These are phyloP conservation scores for Lodderomyces elongisporus DNA, from an alignment of 1,139 yeast species.

Conservation along the genomic window DNA sequence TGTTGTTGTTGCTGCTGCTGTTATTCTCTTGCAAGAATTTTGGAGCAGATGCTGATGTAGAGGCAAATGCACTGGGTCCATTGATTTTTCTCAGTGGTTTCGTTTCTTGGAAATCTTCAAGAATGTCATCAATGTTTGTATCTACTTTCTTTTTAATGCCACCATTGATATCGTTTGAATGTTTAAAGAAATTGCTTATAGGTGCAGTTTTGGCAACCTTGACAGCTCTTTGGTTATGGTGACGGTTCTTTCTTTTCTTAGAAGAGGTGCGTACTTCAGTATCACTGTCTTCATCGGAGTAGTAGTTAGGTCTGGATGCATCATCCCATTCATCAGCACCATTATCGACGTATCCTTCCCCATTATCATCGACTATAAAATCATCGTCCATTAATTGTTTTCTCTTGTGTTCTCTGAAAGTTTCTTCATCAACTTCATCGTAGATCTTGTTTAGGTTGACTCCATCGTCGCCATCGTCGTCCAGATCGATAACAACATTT, in stretches of 20 bases:
- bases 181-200: conserved; percentile 52
- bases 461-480: conserved; percentile 23
- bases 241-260: conserved; percentile 25
- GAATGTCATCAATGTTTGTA: conserved; percentile 43
- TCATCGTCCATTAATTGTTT: conserved; percentile 82
- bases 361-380: conserved; percentile 90
- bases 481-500: conserved; percentile 17
- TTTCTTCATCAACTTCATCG: conserved; percentile 82
- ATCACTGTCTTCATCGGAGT: conserved; percentile 47
- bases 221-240: conserved; percentile 31
- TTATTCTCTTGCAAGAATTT: too few species aligned
- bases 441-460: conserved; percentile 48
- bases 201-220: conserved; percentile 46
- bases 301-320: conserved; percentile 43
- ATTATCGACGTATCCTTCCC: conserved; percentile 84
- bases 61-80: conserved; percentile 7
- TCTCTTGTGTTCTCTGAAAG: conserved; percentile 71
- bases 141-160: conserved; percentile 23
- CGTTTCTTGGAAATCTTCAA: conserved; percentile 35
- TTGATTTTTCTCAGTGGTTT: conserved; percentile 15
- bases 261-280: conserved; percentile 12
- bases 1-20: conserved; percentile 10
- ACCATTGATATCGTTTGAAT: conserved; percentile 20
- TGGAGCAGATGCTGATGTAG: conserved; percentile 11
- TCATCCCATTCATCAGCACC: conserved; percentile 92